Percentiles rank a stretch among this genome's conserved stretches.
These are phyloP conservation scores for Mycena chlorophos DNA, from an alignment of 768 basidiomycete species.

Conservation along the genomic window DNA sequence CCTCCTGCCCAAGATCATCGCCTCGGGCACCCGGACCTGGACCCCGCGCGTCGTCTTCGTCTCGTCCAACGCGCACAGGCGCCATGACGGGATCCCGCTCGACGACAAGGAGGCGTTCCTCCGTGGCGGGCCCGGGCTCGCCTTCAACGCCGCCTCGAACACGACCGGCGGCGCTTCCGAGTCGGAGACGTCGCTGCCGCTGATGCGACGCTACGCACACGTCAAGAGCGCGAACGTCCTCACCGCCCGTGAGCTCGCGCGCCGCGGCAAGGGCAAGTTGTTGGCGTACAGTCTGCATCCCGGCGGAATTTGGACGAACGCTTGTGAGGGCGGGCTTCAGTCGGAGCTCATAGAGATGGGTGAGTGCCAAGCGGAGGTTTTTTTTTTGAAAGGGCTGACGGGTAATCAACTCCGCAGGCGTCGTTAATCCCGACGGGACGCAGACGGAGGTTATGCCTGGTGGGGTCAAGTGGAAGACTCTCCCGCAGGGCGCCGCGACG, in stretches of 20 bases:
- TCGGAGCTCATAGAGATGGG: too few species aligned
- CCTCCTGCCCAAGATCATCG: constrained; percentile 12
- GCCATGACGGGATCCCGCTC: background rate
- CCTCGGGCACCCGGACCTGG: background rate
- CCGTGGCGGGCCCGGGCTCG: too few species aligned
- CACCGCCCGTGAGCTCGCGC: constrained; percentile 4
- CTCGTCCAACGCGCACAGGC: background rate
- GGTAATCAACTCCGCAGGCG: too few species aligned
- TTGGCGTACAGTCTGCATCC: constrained; percentile 9
- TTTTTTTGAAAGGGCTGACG: too few species aligned
- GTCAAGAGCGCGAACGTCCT: constrained; percentile 3
- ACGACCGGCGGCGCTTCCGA: too few species aligned
- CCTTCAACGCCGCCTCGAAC: too few species aligned
- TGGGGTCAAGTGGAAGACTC: background rate
- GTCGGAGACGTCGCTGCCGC: background rate
- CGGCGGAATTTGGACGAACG: too few species aligned
- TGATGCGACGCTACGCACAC: background rate
- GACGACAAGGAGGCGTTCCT: background rate
- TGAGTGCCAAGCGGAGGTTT: too few species aligned
- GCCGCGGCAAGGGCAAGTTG: background rate
- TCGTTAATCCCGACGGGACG: too few species aligned
- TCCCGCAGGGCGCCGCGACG: constrained; percentile 15
- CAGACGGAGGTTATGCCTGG: background rate
- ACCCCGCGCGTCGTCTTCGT: constrained; percentile 10
- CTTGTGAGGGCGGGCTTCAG: too few species aligned